A percentile compares a stretch with the other conserved stretches of the same genome.
Evolutionary conservation across 768 basidiomycete species (phyloP).

Genomic region (Gloeophyllum trabeum): DNA sequence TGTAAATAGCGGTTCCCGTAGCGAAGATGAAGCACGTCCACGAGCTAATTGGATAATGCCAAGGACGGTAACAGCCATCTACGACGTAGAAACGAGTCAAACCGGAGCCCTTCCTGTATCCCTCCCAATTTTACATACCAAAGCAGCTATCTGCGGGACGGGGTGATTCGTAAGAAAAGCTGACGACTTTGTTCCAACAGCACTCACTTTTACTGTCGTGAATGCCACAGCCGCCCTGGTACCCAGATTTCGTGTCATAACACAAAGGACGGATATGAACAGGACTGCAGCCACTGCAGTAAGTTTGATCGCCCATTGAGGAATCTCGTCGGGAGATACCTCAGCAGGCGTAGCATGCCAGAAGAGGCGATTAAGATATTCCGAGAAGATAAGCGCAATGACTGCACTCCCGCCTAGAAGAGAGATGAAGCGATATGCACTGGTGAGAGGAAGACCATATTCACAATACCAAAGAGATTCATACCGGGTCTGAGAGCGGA

Average conservation of each 20-base stretch:
- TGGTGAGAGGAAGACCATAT: no score
- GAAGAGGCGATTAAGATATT: conserved; percentile 86
- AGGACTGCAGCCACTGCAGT: conserved; percentile 68
- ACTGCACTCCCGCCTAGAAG: conserved; percentile 63
- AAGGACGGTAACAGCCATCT: conserved; percentile 66
- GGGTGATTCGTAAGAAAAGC: conserved; percentile 3
- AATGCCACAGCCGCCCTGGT: conserved; percentile 79
- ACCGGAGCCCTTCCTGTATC: conserved; percentile 1
- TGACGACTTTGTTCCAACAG: conserved; percentile 2
- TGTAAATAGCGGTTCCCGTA: conserved; percentile 57
- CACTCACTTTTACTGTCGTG: conserved; percentile 68
- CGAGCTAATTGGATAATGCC: conserved; percentile 70
- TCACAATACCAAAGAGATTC: conserved; percentile 6
- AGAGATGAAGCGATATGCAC: conserved; percentile 2
- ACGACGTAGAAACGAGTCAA: conserved; percentile 8
- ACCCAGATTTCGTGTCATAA: conserved; percentile 67
- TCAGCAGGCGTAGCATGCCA: conserved; percentile 66
- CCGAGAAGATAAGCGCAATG: conserved; percentile 80
- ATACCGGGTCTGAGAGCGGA: conserved; percentile 77
- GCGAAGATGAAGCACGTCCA: conserved; percentile 58
- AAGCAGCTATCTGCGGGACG: conserved; percentile 39
- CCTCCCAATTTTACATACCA: conserved; percentile 37
- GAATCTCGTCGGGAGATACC: conserved; percentile 67
- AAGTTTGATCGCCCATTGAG: conserved; percentile 86
- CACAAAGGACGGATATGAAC: conserved; percentile 66